Evolutionary conservation across 352 stramenopile species (phyloP).

Genomic region (Phytophthora chlamydospora): DNA sequence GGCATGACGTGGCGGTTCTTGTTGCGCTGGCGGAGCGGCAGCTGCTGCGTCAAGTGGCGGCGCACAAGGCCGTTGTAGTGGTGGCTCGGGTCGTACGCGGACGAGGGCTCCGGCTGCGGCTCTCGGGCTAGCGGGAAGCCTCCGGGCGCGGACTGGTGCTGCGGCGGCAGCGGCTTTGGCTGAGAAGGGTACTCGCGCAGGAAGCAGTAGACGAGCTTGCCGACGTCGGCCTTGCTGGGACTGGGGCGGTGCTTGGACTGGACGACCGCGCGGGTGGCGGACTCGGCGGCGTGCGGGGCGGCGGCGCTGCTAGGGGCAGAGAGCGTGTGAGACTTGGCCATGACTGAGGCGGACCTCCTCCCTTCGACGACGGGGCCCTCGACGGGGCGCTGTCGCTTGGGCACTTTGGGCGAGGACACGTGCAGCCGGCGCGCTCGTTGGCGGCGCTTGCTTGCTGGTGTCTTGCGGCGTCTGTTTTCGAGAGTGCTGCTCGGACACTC

Average conservation of each 20-base stretch:
- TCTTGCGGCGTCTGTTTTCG: slow-evolving; percentile 6
- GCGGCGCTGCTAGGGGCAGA: slow-evolving; percentile 17
- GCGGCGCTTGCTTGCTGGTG: neutral
- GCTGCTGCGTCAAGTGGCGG: slow-evolving; percentile 8
- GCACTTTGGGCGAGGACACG: neutral
- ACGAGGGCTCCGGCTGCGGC: slow-evolving; percentile 18
- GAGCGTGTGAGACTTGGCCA: slow-evolving; percentile 36
- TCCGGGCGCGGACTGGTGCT: slow-evolving; percentile 20
- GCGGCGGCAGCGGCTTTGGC: no score
- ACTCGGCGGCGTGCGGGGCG: neutral
- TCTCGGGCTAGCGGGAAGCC: slow-evolving; percentile 27
- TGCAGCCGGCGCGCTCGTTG: neutral
- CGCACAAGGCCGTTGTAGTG: slow-evolving; percentile 30
- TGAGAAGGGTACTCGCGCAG: slow-evolving; percentile 32
- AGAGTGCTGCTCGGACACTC: slow-evolving; percentile 6
- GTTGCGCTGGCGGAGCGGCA: slow-evolving; percentile 11
- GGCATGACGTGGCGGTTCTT: slow-evolving; percentile 40
- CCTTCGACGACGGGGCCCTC: slow-evolving; percentile 5
- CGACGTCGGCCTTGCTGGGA: slow-evolving; percentile 38
- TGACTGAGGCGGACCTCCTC: slow-evolving; percentile 7
- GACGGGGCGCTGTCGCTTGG: slow-evolving; percentile 10
- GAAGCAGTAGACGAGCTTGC: slow-evolving; percentile 43
- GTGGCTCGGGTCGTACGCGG: slow-evolving; percentile 29
- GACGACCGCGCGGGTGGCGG: slow-evolving; percentile 30
- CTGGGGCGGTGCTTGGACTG: slow-evolving; percentile 25